Conservation (phyloP, 108 stramenopile species). For the Aurantiochytrium sp. region DNA sequence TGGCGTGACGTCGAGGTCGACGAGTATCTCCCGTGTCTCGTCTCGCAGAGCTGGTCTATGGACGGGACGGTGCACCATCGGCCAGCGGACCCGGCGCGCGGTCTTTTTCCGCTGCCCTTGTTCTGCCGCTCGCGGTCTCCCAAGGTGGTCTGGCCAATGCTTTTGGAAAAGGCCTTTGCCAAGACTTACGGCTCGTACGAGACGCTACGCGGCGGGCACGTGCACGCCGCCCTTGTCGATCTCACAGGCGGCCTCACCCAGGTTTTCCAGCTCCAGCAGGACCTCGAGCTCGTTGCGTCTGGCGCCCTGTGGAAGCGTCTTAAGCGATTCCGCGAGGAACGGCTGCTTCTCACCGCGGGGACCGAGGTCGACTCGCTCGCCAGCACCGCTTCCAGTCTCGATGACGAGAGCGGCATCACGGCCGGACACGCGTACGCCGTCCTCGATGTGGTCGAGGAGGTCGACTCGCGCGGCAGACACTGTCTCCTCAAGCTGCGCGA, state of each 20-base stretch:
- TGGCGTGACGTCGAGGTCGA: neutral
- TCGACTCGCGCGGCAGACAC: neutral
- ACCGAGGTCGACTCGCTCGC: neutral
- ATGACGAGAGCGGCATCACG: neutral
- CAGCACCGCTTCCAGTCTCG: too few relatives aligned
- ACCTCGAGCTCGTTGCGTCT: neutral
- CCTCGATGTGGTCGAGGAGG: neutral
- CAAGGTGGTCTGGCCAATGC: neutral
- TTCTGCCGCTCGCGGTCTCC: neutral
- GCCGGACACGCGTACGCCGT: neutral
- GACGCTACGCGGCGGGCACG: conserved; percentile 4
- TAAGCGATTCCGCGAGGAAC: neutral
- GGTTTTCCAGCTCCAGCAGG: neutral
- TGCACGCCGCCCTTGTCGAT: neutral
- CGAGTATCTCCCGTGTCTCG: neutral
- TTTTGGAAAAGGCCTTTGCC: conserved; percentile 17
- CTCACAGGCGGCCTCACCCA: conserved; percentile 4
- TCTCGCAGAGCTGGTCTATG: neutral
- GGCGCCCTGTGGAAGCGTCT: conserved; percentile 8
- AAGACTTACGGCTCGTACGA: conserved; percentile 4
- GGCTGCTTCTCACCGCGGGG: neutral
- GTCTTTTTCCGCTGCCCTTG: neutral
- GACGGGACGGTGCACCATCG: neutral
- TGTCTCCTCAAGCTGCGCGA: neutral
- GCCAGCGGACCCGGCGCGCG: neutral